A percentile compares a stretch with the other conserved stretches of the same genome.
Conservation (phyloP, 2,329 filamentous ascomycete genomes). For the Pseudogymnoascus sp. region DNA sequence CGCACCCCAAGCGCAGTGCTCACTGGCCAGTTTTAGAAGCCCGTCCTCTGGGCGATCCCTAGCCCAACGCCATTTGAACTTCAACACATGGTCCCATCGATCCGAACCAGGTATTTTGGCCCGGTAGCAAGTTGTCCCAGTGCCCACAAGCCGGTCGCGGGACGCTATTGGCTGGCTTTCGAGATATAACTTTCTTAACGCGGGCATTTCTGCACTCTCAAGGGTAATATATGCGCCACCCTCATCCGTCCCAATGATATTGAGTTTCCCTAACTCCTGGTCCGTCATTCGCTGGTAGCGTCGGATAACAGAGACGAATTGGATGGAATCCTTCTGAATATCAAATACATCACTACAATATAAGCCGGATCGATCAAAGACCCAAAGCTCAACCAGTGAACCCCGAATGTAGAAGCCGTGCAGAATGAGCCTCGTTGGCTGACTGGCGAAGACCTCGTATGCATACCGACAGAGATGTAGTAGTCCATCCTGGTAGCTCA, state of each 20-base stretch:
- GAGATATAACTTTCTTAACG: neutral
- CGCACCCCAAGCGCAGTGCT: constrained; percentile 25
- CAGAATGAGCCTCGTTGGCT: neutral
- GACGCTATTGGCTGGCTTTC: neutral
- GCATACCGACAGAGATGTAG: neutral
- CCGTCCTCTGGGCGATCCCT: constrained; percentile 16
- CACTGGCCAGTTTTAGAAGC: constrained; percentile 24
- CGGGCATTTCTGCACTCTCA: neutral
- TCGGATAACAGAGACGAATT: neutral
- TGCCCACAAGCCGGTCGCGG: neutral
- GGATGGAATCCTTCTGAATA: neutral
- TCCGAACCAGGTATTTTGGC: constrained; percentile 17
- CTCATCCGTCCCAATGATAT: neutral
- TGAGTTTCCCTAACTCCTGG: neutral
- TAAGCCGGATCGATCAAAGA: neutral
- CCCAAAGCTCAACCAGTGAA: neutral
- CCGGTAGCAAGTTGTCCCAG: constrained; percentile 23
- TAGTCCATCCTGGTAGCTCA: neutral
- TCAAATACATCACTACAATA: constrained; percentile 1
- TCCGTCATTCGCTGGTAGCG: neutral
- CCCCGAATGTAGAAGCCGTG: neutral
- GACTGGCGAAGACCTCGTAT: neutral
- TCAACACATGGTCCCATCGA: neutral
- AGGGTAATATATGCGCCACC: neutral
- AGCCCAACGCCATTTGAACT: neutral